Evolutionary conservation across 2,329 filamentous ascomycete genomes (phyloP).

Genomic region (Paecilomyces variotii): DNA sequence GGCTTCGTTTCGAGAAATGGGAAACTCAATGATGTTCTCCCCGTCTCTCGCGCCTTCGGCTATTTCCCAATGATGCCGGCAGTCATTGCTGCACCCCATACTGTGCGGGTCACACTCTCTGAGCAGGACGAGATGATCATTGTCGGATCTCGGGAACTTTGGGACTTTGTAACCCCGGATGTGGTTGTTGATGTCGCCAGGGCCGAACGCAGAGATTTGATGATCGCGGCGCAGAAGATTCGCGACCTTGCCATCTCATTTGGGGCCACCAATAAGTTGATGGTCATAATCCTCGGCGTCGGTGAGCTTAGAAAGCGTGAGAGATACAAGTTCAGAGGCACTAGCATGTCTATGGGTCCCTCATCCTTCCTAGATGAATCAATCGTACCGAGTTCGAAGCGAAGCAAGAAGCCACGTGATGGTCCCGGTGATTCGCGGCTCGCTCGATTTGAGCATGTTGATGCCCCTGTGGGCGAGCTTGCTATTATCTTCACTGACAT

Average conservation of each 20-base stretch:
- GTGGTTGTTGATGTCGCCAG: slow-evolving; percentile 87
- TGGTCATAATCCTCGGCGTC: slow-evolving; percentile 98
- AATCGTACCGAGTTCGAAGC: slow-evolving; percentile 56
- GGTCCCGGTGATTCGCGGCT: slow-evolving; percentile 73
- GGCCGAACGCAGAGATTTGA: slow-evolving; percentile 78
- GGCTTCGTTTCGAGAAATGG: slow-evolving; percentile 94
- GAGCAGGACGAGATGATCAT: slow-evolving; percentile 92
- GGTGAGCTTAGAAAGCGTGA: slow-evolving; percentile 83
- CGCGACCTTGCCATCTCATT: slow-evolving; percentile 93
- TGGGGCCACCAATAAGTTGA: slow-evolving; percentile 87
- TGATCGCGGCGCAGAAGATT: slow-evolving; percentile 90
- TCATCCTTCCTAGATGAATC: slow-evolving; percentile 58
- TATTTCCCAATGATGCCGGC: slow-evolving; percentile 89
- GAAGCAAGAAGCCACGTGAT: slow-evolving; percentile 53
- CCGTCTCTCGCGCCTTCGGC: slow-evolving; percentile 90
- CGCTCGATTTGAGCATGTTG: slow-evolving; percentile 81
- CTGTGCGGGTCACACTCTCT: slow-evolving; percentile 67
- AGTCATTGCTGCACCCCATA: slow-evolving; percentile 82
- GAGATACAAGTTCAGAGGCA: slow-evolving; percentile 63
- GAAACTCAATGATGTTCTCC: slow-evolving; percentile 81
- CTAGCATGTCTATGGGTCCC: slow-evolving; percentile 78
- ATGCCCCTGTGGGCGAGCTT: slow-evolving; percentile 81
- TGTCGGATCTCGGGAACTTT: slow-evolving; percentile 83
- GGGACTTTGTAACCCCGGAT: slow-evolving; percentile 87
- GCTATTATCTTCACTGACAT: slow-evolving; percentile 98